Evolutionary conservation across 495 filamentous ascomycete species (phyloP).

Genomic region (Tuber calosporum): DNA sequence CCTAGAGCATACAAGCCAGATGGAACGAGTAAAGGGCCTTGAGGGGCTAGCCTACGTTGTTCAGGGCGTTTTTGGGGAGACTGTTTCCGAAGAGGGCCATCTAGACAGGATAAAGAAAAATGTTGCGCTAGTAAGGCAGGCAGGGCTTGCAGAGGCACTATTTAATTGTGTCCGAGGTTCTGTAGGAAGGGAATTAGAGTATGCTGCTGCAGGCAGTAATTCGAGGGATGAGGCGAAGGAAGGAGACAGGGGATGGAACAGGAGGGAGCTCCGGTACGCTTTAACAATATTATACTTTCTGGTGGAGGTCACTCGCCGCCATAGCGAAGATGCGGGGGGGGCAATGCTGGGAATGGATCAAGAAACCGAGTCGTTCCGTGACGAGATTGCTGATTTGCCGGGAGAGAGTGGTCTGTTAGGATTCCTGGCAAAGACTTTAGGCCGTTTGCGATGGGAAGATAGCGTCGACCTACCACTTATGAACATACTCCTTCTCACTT

Average conservation of each 20-base stretch:
- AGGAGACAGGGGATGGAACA: conserved; percentile 41
- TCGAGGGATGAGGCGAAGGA: conserved; percentile 31
- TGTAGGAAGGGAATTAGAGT: conserved; percentile 32
- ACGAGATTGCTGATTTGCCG: conserved; percentile 48
- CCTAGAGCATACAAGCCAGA: conserved; percentile 49
- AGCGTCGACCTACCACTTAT: conserved; percentile 32
- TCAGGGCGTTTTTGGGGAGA: conserved; percentile 47
- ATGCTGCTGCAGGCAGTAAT: conserved; percentile 20
- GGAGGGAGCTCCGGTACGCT: conserved; percentile 53
- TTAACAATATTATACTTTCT: conserved; percentile 65
- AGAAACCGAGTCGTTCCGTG: conserved; percentile 34
- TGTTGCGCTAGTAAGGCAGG: conserved; percentile 53
- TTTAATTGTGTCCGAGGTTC: conserved; percentile 53
- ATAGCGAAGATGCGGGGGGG: conserved; percentile 22
- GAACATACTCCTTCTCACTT: conserved; percentile 67
- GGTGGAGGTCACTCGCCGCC: conserved; percentile 57
- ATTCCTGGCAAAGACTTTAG: conserved; percentile 65
- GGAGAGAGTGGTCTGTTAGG: conserved; percentile 53
- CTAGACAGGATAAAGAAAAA: conserved; percentile 63
- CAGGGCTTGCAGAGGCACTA: conserved; percentile 54
- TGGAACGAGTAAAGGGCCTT: conserved; percentile 55
- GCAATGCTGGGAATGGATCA: conserved; percentile 25
- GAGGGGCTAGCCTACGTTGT: conserved; percentile 71
- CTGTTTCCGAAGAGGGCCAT: conserved; percentile 54
- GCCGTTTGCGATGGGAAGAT: conserved; percentile 84